Evolutionary conservation across 352 stramenopile species (phyloP).

Genomic region (Phytophthora pluvialis): DNA sequence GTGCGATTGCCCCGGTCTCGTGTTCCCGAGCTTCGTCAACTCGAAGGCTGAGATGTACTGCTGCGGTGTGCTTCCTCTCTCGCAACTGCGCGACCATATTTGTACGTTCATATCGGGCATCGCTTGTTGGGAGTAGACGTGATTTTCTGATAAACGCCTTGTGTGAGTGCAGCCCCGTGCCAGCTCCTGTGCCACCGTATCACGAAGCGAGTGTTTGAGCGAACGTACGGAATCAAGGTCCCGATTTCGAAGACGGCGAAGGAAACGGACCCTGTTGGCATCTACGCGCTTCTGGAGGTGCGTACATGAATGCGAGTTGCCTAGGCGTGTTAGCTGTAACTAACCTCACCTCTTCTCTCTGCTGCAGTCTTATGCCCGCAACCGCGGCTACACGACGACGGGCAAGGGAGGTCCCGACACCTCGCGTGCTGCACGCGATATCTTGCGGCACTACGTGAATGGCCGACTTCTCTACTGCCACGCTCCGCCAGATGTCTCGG

Average conservation of each 20-base stretch:
- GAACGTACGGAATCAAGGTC: slow-evolving; percentile 97
- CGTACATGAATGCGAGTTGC: slow-evolving; percentile 6
- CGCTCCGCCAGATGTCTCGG: slow-evolving; percentile 81
- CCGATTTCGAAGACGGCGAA: slow-evolving; percentile 62
- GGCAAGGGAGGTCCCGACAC: slow-evolving; percentile 96
- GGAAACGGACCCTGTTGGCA: slow-evolving; percentile 78
- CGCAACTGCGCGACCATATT: slow-evolving; percentile 97
- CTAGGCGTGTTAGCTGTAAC: not conserved
- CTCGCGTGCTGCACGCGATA: slow-evolving; percentile 93
- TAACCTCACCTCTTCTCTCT: slow-evolving; percentile 10
- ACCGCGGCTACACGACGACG: slow-evolving; percentile 93
- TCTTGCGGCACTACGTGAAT: slow-evolving; percentile 98
- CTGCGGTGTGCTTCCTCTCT: slow-evolving; percentile 98
- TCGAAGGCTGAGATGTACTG: slow-evolving; percentile 99
- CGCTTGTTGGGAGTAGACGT: not conserved
- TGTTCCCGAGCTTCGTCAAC: slow-evolving; percentile 99
- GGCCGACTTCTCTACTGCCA: slow-evolving; percentile 98
- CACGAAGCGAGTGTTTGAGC: slow-evolving; percentile 95
- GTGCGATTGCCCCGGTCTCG: slow-evolving; percentile 99
- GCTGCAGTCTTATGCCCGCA: slow-evolving; percentile 76
- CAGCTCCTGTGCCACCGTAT: slow-evolving; percentile 95
- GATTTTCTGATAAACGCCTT: slow-evolving; percentile 13
- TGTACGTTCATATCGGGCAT: slow-evolving; percentile 38
- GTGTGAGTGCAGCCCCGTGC: slow-evolving; percentile 76
- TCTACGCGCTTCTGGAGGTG: slow-evolving; percentile 81